phyloP scores from a whole-genome alignment of 73 alveolate genomes.

The Durusdinium trenchii region DNA sequence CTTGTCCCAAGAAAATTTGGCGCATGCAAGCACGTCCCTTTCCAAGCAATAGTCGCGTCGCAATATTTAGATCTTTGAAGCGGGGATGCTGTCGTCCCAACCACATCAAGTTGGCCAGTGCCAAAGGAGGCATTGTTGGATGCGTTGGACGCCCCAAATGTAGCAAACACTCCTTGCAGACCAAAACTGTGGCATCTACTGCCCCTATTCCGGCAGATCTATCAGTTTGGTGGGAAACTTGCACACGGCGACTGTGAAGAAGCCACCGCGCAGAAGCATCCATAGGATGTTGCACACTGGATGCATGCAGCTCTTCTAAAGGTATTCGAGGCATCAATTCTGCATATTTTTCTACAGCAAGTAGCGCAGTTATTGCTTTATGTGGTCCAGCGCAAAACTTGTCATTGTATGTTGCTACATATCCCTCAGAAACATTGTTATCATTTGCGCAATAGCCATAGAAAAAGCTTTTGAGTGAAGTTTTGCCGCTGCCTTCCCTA shows the following conservation, averaged over 20 bases:
- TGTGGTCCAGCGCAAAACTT: conserved; percentile 15
- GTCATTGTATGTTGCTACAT: neutral
- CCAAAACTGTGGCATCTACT: neutral
- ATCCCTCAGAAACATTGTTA: neutral
- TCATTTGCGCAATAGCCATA: neutral
- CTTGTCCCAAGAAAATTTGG: conserved; percentile 39
- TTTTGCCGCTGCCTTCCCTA: neutral
- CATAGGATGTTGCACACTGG: conserved; percentile 4
- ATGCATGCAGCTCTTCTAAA: neutral
- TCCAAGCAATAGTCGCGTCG: neutral
- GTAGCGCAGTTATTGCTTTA: neutral
- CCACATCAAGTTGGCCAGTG: conserved; percentile 22
- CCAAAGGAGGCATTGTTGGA: neutral
- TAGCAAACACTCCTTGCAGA: neutral
- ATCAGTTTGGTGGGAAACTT: neutral
- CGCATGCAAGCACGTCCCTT: conserved; percentile 12
- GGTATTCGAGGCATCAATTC: neutral
- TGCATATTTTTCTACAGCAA: neutral
- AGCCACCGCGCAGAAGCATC: neutral
- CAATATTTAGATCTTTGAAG: neutral
- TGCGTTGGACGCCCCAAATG: neutral
- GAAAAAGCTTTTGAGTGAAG: neutral
- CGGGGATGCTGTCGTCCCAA: conserved; percentile 14
- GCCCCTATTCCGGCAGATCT: neutral
- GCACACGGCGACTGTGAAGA: neutral